These are phyloP conservation scores for Pseudocercospora fijiensis DNA, from an alignment of 2,329 filamentous ascomycete genomes.

Conservation along the genomic window DNA sequence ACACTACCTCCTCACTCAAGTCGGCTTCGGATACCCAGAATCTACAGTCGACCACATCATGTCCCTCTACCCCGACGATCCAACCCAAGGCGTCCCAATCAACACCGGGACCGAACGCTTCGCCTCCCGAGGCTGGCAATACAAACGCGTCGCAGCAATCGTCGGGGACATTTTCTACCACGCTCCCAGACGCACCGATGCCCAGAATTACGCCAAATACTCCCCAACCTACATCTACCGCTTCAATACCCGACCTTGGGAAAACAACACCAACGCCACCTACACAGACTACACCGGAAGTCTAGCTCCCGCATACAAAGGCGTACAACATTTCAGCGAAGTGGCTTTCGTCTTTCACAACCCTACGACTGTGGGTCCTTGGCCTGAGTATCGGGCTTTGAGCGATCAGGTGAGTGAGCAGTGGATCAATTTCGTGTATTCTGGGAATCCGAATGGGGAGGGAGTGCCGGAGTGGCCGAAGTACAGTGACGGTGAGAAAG, in stretches of 20 bases:
- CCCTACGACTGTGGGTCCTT: slow-evolving; percentile 19
- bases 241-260: slow-evolving; percentile 57
- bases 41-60: slow-evolving; percentile 25
- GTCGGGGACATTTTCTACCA: slow-evolving; percentile 58
- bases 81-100: slow-evolving; percentile 51
- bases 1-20: slow-evolving; percentile 21
- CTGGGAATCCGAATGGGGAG: slow-evolving; percentile 24
- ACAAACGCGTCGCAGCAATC: slow-evolving; percentile 56
- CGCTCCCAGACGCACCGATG: slow-evolving; percentile 55
- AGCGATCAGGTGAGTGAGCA: slow-evolving; percentile 24
- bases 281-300: slow-evolving; percentile 7
- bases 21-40: slow-evolving; percentile 25
- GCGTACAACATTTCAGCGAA: slow-evolving; percentile 57
- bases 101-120: slow-evolving; percentile 40
- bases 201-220: slow-evolving; percentile 51
- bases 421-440: slow-evolving; percentile 24
- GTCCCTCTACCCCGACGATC: slow-evolving; percentile 52
- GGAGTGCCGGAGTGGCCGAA: slow-evolving; percentile 22
- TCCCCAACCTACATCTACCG: slow-evolving; percentile 60
- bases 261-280: slow-evolving; percentile 29
- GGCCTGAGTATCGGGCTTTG: slow-evolving; percentile 16
- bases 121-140: slow-evolving; percentile 45
- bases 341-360: slow-evolving; percentile 43
- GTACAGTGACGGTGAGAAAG: slow-evolving; percentile 16
- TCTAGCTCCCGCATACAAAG: slow-evolving; percentile 42